Percentiles rank a stretch among this genome's conserved stretches.
phyloP scores from a whole-genome alignment of 805 yeast species.

The Ascoidea rubescens region DNA sequence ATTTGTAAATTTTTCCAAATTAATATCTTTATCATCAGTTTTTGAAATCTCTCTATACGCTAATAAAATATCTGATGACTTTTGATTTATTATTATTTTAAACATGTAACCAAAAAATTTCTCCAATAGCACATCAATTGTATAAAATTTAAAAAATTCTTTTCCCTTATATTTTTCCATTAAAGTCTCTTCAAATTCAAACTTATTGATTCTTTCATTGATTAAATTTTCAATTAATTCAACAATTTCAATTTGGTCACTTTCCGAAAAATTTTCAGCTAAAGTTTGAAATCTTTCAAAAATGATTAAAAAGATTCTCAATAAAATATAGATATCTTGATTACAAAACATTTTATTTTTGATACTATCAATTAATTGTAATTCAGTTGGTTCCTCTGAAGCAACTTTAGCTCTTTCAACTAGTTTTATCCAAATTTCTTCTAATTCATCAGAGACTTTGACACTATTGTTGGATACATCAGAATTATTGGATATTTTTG shows the following conservation, averaged over 20 bases:
- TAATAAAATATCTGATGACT: neutral
- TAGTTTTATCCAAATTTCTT: no score
- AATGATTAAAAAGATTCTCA: neutral
- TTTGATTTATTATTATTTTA: neutral
- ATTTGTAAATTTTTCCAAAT: neutral
- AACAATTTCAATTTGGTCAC: neutral
- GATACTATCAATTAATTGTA: no score
- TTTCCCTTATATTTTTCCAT: neutral
- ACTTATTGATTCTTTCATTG: neutral
- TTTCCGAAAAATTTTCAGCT: neutral
- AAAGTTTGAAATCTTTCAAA: no score
- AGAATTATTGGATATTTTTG: no score
- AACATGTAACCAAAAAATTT: neutral
- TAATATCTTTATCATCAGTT: neutral
- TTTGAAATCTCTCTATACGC: neutral
- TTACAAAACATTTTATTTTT: no score
- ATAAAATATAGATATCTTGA: neutral
- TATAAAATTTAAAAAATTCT: no score
- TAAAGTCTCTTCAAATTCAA: neutral
- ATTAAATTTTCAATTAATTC: neutral
- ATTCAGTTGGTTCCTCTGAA: no score
- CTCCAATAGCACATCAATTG: neutral
- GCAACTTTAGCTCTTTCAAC: no score
- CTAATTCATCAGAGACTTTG: no score
- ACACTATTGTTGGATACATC: no score